These are phyloP conservation scores for Cudoniella acicularis DNA, from an alignment of 495 filamentous ascomycete genomes.

Conservation along the genomic window DNA sequence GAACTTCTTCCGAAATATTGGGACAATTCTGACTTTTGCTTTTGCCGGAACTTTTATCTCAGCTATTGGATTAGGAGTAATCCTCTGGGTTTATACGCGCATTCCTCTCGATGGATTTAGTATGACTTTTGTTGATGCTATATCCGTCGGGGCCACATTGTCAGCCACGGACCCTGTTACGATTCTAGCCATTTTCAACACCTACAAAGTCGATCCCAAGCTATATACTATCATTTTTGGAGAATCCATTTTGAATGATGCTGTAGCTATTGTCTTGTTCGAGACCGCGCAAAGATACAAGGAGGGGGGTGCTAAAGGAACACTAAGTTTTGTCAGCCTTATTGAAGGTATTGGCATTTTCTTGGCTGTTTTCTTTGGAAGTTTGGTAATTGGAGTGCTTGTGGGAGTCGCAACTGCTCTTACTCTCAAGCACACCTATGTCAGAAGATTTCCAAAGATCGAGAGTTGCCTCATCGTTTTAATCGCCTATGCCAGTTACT, in stretches of 20 bases:
- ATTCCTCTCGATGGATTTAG: constrained; percentile 81
- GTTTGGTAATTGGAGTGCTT: constrained; percentile 79
- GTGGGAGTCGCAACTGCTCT: constrained; percentile 86
- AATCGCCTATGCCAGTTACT: constrained; percentile 94
- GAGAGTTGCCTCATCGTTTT: constrained; percentile 93
- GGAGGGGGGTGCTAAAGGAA: constrained; percentile 48
- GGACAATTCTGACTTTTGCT: constrained; percentile 96
- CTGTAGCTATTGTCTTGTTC: constrained; percentile 96
- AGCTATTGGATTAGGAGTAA: constrained; percentile 81
- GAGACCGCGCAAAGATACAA: constrained; percentile 91
- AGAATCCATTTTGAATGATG: constrained; percentile 96
- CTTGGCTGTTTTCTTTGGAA: constrained; percentile 93
- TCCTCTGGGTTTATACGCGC: constrained; percentile 84
- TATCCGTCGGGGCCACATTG: constrained; percentile 91
- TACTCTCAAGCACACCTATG: constrained; percentile 86
- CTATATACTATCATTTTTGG: constrained; percentile 98
- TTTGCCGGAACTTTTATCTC: constrained; percentile 98
- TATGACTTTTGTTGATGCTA: constrained; percentile 88
- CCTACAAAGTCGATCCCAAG: constrained; percentile 98
- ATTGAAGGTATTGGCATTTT: constrained; percentile 93
- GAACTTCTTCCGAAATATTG: constrained; percentile 98
- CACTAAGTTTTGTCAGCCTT: constrained; percentile 67
- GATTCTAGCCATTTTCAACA: constrained; percentile 97
- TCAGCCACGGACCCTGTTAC: constrained; percentile 97
- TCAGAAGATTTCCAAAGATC: constrained; percentile 89